Evolutionary conservation across 345 rosid species (phyloP).

Genomic region (Bruguiera sexangula): DNA sequence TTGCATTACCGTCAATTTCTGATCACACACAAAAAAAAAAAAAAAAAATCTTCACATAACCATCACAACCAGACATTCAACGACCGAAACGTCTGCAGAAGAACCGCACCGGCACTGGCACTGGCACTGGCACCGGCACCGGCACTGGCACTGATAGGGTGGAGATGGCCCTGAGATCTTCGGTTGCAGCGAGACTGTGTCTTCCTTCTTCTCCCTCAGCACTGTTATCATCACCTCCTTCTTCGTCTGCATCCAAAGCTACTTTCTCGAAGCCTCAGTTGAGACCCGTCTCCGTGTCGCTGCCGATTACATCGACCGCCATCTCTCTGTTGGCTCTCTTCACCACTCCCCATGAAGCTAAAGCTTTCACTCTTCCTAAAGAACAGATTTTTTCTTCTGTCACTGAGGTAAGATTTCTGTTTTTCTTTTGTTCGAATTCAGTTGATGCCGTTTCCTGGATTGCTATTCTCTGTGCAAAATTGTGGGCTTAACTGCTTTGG

Average conservation of each 20-base stretch:
- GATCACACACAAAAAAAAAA: not conserved
- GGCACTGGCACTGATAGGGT: constrained; percentile 10
- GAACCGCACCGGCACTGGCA: too few relatives aligned
- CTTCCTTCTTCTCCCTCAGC: constrained; percentile 29
- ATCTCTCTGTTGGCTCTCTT: constrained; percentile 60
- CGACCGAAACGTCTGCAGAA: not conserved
- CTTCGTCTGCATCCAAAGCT: constrained; percentile 26
- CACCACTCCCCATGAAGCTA: constrained; percentile 56
- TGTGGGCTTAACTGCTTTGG: not conserved
- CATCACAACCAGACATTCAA: not conserved
- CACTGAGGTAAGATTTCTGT: constrained; percentile 46
- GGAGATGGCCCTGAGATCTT: constrained; percentile 59
- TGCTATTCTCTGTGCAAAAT: not conserved
- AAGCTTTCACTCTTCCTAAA: constrained; percentile 60
- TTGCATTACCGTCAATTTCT: constrained; percentile 6
- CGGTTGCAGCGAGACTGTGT: constrained; percentile 41
- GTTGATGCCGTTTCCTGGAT: not conserved
- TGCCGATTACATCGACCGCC: constrained; percentile 54
- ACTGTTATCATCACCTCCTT: too few relatives aligned
- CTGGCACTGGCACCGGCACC: too few relatives aligned
- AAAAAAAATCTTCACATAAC: not conserved
- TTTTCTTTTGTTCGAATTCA: not conserved
- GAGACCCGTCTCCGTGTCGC: constrained; percentile 43
- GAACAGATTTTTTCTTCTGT: constrained; percentile 88
- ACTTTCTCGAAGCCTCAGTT: constrained; percentile 33